Percentiles rank a stretch among this genome's conserved stretches.
These are phyloP conservation scores for Ustilago xerochloae DNA, from an alignment of 1,284 basidiomycete species.

Conservation along the genomic window DNA sequence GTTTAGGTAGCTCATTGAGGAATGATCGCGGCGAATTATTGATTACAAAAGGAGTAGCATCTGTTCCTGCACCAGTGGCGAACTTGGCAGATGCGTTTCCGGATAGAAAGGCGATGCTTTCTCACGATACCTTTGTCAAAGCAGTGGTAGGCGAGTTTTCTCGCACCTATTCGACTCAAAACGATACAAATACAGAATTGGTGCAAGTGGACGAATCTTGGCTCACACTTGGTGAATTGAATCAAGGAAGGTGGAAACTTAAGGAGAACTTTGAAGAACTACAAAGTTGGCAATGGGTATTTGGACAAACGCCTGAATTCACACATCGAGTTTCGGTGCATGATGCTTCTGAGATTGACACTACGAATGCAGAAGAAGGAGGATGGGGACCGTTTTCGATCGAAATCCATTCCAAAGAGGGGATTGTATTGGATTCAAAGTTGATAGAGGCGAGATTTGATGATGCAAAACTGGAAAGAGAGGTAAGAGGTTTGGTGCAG, in stretches of 20 bases:
- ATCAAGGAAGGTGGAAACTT: slow-evolving; percentile 29
- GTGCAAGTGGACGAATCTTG: slow-evolving; percentile 34
- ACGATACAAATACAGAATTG: not conserved
- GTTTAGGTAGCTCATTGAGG: slow-evolving; percentile 52
- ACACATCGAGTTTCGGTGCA: slow-evolving; percentile 67
- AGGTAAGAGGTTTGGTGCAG: slow-evolving; percentile 12
- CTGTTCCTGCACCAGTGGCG: slow-evolving; percentile 89
- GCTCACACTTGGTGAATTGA: slow-evolving; percentile 8
- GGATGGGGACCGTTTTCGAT: slow-evolving; percentile 34
- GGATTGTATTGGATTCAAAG: slow-evolving; percentile 43
- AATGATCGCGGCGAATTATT: slow-evolving; percentile 82
- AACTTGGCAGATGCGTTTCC: slow-evolving; percentile 77
- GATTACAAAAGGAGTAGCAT: slow-evolving; percentile 83
- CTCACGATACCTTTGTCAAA: slow-evolving; percentile 78
- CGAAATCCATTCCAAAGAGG: slow-evolving; percentile 43
- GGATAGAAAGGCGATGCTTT: slow-evolving; percentile 67
- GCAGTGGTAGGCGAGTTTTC: slow-evolving; percentile 81
- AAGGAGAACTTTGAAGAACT: slow-evolving; percentile 44
- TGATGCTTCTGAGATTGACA: slow-evolving; percentile 16
- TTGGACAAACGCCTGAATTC: slow-evolving; percentile 94
- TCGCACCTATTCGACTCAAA: slow-evolving; percentile 72
- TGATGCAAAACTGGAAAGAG: slow-evolving; percentile 12
- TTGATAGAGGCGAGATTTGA: slow-evolving; percentile 24
- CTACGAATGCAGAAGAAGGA: not conserved
- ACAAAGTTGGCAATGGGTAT: slow-evolving; percentile 92